Evolutionary conservation across 2,329 filamentous ascomycete genomes (phyloP).

Genomic region (Sporothrix schenckii): DNA sequence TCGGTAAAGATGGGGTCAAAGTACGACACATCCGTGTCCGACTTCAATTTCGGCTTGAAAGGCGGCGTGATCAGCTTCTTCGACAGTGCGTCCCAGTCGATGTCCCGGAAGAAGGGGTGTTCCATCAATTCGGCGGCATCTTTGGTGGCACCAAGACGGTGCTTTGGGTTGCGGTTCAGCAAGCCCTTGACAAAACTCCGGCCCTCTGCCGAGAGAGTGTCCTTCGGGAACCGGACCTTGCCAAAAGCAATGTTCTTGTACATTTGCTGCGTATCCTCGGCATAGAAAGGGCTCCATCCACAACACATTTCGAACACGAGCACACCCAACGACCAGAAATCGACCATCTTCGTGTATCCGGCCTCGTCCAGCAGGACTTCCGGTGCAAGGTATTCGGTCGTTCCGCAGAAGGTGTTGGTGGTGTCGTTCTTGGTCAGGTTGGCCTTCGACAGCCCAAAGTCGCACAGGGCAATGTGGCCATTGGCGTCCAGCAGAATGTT

Average conservation of each 20-base stretch:
- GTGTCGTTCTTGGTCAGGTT: conserved; percentile 97
- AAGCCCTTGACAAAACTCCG: conserved; percentile 98
- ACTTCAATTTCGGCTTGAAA: conserved; percentile 97
- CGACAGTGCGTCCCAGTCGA: conserved; percentile 85
- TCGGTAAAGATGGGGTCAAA: conserved; percentile 99
- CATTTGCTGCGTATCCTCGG: conserved; percentile 99
- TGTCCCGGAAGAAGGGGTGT: conserved; percentile 91
- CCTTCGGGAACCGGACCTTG: conserved; percentile 93
- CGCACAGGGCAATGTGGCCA: conserved; percentile 94
- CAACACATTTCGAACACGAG: conserved; percentile 99
- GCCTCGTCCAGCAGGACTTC: conserved; percentile 95
- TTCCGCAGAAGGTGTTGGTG: conserved; percentile 98
- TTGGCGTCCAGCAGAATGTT: conserved; percentile 97
- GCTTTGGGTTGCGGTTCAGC: conserved; percentile 94
- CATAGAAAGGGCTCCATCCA: conserved; percentile 98
- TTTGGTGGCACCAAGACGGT: conserved; percentile 84
- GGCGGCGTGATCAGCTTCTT: conserved; percentile 94
- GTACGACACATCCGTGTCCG: conserved; percentile 93
- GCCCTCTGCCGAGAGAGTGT: conserved; percentile 91
- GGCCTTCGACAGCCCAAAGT: conserved; percentile 96
- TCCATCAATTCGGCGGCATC: conserved; percentile 94
- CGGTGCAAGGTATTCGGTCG: conserved; percentile 94
- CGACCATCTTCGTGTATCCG: conserved; percentile 99
- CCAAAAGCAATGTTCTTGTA: conserved; percentile 99
- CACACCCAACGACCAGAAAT: conserved; percentile 98